phyloP scores from a whole-genome alignment of 2,329 filamentous ascomycete species.

The Cladosporium sphaerospermum region DNA sequence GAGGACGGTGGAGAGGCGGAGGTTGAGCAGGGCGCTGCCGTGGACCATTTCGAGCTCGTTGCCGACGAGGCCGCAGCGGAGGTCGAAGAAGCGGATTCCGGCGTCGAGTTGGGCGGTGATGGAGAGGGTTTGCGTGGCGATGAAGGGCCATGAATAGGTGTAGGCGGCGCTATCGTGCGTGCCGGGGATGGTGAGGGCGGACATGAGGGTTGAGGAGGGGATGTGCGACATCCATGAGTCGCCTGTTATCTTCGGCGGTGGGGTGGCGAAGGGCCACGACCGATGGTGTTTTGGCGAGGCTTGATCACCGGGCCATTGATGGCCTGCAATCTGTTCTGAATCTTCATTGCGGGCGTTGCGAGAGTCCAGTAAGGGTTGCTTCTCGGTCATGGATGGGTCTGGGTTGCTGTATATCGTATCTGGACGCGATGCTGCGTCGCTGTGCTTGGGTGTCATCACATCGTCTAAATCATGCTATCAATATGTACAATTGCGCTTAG shows the following conservation, averaged over 20 bases:
- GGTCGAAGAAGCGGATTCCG: slow-evolving; percentile 33
- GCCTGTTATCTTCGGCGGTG: slow-evolving; percentile 3
- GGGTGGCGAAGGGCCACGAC: background rate
- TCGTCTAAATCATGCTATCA: background rate
- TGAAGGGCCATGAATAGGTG: slow-evolving; percentile 30
- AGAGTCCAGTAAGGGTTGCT: slow-evolving; percentile 1
- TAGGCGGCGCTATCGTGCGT: slow-evolving; percentile 33
- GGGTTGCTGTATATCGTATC: background rate
- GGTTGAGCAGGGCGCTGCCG: slow-evolving; percentile 25
- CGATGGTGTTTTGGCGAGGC: too few relatives aligned
- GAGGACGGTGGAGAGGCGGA: slow-evolving; percentile 25
- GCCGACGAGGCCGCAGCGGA: slow-evolving; percentile 29
- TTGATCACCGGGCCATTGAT: too few relatives aligned
- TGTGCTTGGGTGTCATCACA: background rate
- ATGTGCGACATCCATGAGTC: slow-evolving; percentile 25
- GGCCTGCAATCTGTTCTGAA: background rate
- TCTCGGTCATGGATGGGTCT: slow-evolving; percentile 2
- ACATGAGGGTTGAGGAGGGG: slow-evolving; percentile 21
- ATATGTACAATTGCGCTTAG: slow-evolving; percentile 1
- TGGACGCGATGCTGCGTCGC: background rate
- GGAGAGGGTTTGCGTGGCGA: slow-evolving; percentile 28
- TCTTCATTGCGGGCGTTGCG: background rate
- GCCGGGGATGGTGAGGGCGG: slow-evolving; percentile 30
- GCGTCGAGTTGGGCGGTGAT: slow-evolving; percentile 26
- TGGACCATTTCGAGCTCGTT: slow-evolving; percentile 32